Percentiles rank a stretch among this genome's conserved stretches.
phyloP scores from a whole-genome alignment of 371 early-diverging fungal genomes.

The Actinomucor elegans region DNA sequence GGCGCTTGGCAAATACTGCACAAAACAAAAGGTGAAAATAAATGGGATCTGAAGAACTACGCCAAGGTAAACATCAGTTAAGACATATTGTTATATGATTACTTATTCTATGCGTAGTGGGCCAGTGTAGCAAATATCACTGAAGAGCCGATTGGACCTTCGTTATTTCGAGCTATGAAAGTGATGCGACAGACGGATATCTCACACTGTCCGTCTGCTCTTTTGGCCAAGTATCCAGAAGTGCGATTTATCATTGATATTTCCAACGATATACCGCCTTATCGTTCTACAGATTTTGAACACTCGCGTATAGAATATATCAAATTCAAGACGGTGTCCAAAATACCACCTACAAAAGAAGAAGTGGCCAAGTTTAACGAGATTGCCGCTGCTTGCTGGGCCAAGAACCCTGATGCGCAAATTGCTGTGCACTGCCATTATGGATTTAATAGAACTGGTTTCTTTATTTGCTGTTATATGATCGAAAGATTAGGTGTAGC shows the following conservation, averaged over 20 bases:
- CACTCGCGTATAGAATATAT: conserved; percentile 58
- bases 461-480: conserved; percentile 69
- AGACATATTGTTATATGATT: neutral
- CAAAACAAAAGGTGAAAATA: conserved; percentile 60
- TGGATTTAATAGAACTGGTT: conserved; percentile 73
- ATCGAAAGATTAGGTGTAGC: conserved; percentile 58
- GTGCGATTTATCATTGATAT: conserved; percentile 57
- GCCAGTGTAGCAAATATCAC: conserved; percentile 57
- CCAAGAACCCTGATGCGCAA: conserved; percentile 58
- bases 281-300: conserved; percentile 61
- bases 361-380: conserved; percentile 60
- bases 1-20: conserved; percentile 63
- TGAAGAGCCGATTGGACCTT: conserved; percentile 44
- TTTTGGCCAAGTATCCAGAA: conserved; percentile 64
- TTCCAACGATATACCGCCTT: conserved; percentile 64
- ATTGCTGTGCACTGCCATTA: conserved; percentile 79
- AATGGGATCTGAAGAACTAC: conserved; percentile 72
- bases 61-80: conserved; percentile 48
- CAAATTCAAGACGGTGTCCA: conserved; percentile 66
- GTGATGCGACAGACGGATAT: conserved; percentile 69
- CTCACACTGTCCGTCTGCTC: conserved; percentile 61
- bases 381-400: conserved; percentile 56
- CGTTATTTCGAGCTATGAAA: conserved; percentile 63
- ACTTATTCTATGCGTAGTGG: conserved; percentile 35
- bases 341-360: conserved; percentile 63